Evolutionary conservation across 2,329 filamentous ascomycete genomes (phyloP).

Genomic region (Graphilbum ipis-grandicollis): DNA sequence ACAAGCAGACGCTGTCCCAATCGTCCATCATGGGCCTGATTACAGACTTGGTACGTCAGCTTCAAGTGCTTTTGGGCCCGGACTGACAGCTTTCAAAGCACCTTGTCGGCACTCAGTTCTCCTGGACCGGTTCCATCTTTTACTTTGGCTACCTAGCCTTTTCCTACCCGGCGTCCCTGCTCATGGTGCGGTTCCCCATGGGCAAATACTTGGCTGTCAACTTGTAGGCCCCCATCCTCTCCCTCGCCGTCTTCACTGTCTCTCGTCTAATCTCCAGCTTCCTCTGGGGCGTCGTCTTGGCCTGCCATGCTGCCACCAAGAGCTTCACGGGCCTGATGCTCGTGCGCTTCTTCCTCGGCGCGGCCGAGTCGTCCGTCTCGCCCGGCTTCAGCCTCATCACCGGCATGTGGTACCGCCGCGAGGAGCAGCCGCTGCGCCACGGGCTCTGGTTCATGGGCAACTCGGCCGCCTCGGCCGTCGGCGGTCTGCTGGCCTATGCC

Average conservation of each 20-base stretch:
- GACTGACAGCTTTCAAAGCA: too few relatives aligned
- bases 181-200: slow-evolving; percentile 4
- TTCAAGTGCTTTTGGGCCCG: background rate
- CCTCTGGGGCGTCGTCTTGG: slow-evolving; percentile 1
- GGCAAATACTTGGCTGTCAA: slow-evolving; percentile 6
- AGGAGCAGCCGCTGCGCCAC: slow-evolving; percentile 1
- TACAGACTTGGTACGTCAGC: background rate
- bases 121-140: slow-evolving; percentile 5
- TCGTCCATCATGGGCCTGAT: slow-evolving; percentile 1
- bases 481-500: slow-evolving; percentile 1
- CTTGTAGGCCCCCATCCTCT: background rate
- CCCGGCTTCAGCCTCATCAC: slow-evolving; percentile 3
- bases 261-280: background rate
- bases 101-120: slow-evolving; percentile 2
- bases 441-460: slow-evolving; percentile 6
- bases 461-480: slow-evolving; percentile 1
- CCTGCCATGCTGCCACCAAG: slow-evolving; percentile 1
- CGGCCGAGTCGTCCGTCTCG: slow-evolving; percentile 1
- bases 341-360: slow-evolving; percentile 3
- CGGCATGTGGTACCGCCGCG: slow-evolving; percentile 5
- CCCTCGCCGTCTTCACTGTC: background rate
- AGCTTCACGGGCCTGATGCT: slow-evolving; percentile 1
- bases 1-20: slow-evolving; percentile 2
- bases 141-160: slow-evolving; percentile 7
- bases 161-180: slow-evolving; percentile 3